Evolutionary conservation across 768 basidiomycete species (phyloP), one percentile per base, ranked within the genome.

Genomic region (Podaxis rugospora): DNA sequence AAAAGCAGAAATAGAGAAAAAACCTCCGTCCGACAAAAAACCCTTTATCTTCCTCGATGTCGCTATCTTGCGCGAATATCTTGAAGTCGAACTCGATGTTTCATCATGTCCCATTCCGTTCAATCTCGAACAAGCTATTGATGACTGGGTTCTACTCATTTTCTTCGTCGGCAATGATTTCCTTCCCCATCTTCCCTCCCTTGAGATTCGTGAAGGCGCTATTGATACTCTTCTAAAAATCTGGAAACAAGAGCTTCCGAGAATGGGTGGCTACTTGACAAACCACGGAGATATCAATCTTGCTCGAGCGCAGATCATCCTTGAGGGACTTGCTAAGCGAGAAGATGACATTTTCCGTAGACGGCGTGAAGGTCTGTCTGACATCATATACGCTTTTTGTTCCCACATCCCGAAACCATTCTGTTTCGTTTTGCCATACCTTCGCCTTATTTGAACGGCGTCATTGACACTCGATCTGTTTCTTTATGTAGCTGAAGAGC

Each of bases 111-210:
- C 87, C 1, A 95, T 97, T 77, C 86, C 89, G 35, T 98, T 96
- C 83, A 86, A 91, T 68, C 81, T 98, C 73, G 97, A 99, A 75
- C 88, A 90, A 74, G 95, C 97, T 39, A 92, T 99, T 75, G 97
- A 99, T 83, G 97, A 99, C 74, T 99, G 97, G 97, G 93, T 99
- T 67, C 87, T 99, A 70, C 85, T 99, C 69, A 98, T 98, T 67
- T 99, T 99, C 87, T 98, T 99, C 76, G 97, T 99, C 72, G 97
- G 97, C 67, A 99, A 99, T 79, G 94, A 98, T 80, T 95, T 99
- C 83, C 83, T 99, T 68, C 97, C 97, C 21, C 97, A 99, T 78
- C 82, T 99, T 61, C 97, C 97, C 25, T 93, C 91, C 62, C 85
- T 99, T 81, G 97, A 99, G 80, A 99, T 99, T 72, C 86, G 97